Conservation (phyloP, 1,284 basidiomycete genomes). For the Leccinum fuscescens region DNA sequence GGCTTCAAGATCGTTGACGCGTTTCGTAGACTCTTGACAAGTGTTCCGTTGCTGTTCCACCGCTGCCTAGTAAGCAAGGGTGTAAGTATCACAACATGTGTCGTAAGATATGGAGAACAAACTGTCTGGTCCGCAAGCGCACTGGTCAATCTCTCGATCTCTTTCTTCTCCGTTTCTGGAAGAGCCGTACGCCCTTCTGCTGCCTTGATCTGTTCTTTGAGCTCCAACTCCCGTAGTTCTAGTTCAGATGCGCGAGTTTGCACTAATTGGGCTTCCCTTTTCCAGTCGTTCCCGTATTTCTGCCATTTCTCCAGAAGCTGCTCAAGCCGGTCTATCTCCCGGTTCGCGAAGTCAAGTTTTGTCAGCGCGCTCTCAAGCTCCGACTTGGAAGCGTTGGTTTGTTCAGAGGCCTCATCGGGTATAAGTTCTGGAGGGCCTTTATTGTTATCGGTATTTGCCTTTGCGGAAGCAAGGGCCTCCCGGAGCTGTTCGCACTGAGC, state of each 20-base stretch:
- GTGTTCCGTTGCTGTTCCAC: conserved; percentile 16
- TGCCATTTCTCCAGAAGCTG: conserved; percentile 27
- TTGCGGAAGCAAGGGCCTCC: conserved; percentile 14
- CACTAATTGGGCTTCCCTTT: conserved; percentile 23
- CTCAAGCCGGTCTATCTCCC: conserved; percentile 23
- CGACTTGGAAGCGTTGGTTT: conserved; percentile 1
- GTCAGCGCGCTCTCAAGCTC: conserved; percentile 8
- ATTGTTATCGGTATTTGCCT: conserved; percentile 2
- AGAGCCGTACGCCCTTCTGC: conserved; percentile 12
- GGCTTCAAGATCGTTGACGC: conserved; percentile 22
- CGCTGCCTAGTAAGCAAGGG: conserved; percentile 11
- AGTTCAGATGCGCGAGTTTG: conserved; percentile 18
- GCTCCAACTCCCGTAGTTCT: conserved; percentile 11
- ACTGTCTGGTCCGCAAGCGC: conserved; percentile 25
- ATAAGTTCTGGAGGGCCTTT: conserved; percentile 3
- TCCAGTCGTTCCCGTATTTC: conserved; percentile 28
- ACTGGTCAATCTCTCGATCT: conserved; percentile 13
- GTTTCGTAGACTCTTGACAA: conserved; percentile 16
- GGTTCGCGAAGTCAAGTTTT: conserved; percentile 19
- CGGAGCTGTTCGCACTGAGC: conserved; percentile 23
- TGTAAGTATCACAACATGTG: not conserved
- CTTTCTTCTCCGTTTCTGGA: conserved; percentile 18
- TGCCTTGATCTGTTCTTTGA: conserved; percentile 11
- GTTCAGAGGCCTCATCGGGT: conserved; percentile 8
- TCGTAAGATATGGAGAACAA: conserved; percentile 11